A percentile compares a stretch with the other conserved stretches of the same genome.
These are phyloP conservation scores for Boletellus ananiceps DNA, from an alignment of 768 basidiomycete species.

Conservation along the genomic window DNA sequence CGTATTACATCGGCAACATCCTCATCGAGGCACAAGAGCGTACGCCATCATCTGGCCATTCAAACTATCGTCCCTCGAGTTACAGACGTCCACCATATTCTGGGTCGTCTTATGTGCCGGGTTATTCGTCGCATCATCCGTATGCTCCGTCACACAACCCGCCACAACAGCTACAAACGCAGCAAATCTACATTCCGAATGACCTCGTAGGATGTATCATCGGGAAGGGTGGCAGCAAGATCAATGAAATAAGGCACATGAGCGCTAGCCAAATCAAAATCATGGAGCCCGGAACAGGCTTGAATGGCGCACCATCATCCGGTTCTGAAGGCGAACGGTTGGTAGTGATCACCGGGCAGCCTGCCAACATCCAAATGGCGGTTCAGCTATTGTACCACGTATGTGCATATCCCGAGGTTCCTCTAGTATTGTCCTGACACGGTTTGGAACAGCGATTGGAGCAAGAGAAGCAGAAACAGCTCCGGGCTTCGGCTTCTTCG, in stretches of 20 bases:
- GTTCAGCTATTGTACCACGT: conserved; percentile 88
- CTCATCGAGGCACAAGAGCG: conserved; percentile 90
- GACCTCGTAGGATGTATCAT: conserved; percentile 97
- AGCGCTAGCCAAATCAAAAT: conserved; percentile 97
- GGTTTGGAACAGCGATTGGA: conserved; percentile 61
- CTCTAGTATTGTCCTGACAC: conserved; percentile 5
- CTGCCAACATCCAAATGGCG: conserved; percentile 93
- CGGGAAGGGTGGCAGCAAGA: conserved; percentile 96
- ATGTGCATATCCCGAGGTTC: conserved; percentile 26
- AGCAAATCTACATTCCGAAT: conserved; percentile 98
- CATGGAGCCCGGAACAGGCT: conserved; percentile 90
- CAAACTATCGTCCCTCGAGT: conserved; percentile 62
- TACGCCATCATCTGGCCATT: conserved; percentile 59
- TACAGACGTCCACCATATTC: conserved; percentile 43
- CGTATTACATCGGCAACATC: conserved; percentile 98
- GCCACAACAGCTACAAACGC: conserved; percentile 80
- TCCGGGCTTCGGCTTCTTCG: conserved; percentile 35
- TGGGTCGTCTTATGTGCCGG: conserved; percentile 70
- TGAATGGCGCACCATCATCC: conserved; percentile 66
- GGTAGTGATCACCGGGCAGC: conserved; percentile 96
- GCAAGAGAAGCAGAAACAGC: conserved; percentile 86
- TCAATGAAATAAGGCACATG: conserved; percentile 96
- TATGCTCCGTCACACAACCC: conserved; percentile 53
- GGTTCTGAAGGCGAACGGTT: conserved; percentile 84
- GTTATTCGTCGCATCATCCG: conserved; percentile 45